Conservation (phyloP, 176 grass and related monocot species). For the Miscanthus lutarioriparius region DNA sequence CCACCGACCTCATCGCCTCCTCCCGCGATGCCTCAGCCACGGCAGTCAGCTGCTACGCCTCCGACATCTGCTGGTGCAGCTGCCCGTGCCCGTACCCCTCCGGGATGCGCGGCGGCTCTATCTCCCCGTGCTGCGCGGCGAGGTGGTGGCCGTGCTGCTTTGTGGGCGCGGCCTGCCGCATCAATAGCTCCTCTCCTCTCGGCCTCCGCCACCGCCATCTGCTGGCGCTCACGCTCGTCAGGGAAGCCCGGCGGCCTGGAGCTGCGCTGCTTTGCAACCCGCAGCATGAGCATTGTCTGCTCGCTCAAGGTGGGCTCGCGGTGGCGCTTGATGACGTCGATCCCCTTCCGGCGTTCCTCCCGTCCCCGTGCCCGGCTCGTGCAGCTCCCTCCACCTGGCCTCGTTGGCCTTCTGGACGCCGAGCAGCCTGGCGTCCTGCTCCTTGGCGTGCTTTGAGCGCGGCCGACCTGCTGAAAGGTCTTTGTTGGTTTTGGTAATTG, state of each 20-base stretch:
- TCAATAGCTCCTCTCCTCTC: background rate
- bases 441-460: background rate
- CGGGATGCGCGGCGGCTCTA: background rate
- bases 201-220: background rate
- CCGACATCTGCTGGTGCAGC: background rate
- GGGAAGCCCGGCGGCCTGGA: background rate
- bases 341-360: background rate
- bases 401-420: background rate
- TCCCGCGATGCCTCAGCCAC: too few relatives aligned
- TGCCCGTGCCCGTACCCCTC: background rate
- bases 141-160: background rate
- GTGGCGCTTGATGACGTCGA: background rate
- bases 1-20: background rate
- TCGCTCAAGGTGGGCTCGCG: background rate
- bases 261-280: background rate
- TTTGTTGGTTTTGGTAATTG: too few relatives aligned
- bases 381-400: background rate
- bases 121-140: background rate
- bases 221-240: background rate
- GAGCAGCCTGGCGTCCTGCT: background rate
- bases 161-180: background rate
- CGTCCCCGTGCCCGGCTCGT: background rate
- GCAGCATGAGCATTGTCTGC: background rate
- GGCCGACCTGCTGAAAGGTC: too few relatives aligned
- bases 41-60: too few relatives aligned